Base-by-base conservation (phyloP, 805 yeast species). In the Lachancea thermotolerans region DNA sequence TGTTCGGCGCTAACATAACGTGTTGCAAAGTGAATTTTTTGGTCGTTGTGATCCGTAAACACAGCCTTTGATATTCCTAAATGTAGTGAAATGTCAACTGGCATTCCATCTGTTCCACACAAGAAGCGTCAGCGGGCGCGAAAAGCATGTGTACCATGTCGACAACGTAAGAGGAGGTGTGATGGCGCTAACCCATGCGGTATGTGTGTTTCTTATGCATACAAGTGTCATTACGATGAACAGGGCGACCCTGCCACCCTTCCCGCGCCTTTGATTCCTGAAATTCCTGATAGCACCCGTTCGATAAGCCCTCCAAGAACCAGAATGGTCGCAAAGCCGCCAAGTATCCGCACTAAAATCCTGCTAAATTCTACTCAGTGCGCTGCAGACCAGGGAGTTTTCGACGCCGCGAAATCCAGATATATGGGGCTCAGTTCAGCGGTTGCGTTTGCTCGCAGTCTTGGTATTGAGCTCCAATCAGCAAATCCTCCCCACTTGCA, bases 401-500 rank as follows among this genome's bases (percentile, higher is more conserved):
- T 39, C 11, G 47, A 44, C 35, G 43, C 43, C 1, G 12, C 27
- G 27, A 44, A 33, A 17, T 44, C 47, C 10, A 40, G 49, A 17
- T 41, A 46, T 14, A 46, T 42, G 49, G 37, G 33, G 21, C 44
- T 38, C 25, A 37, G 36, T 31, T 48, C 51, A 5, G 49, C 51
- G 14, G 42, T 48, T 18, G 45, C 51, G 3, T 46, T 48, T 30
- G 49, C 51, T 10, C 49, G 49, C 11, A 37, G 37, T 18, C 51
- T 48, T 32, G 51, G 46, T 4, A 46, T 48, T 5, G 51, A 45
- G 32, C 47, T 48, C 15, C 41, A 39, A 16, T 48, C 51, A n/a
- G 27, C 45, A 4, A 42, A 48, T 18, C 51, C 51, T 12, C 51
- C 51, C 9, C 51, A 42, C n/a, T 37, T 48, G 32, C 49, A 46